Base-by-base conservation (phyloP, 805 yeast species). In the Komagataella pastoris region DNA sequence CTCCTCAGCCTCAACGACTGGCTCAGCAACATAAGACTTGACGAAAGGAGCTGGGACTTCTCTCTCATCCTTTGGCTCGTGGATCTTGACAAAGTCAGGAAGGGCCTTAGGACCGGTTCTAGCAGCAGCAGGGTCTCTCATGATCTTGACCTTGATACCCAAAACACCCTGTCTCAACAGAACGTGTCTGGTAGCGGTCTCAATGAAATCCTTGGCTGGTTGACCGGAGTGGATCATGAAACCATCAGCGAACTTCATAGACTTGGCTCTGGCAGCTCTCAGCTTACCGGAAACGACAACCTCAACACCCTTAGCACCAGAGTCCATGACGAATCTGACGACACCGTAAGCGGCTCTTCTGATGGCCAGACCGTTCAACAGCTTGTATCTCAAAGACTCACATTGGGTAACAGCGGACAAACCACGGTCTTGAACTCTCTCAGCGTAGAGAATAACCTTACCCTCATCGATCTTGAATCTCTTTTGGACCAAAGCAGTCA, bases 181-280 rank as follows among this genome's bases (percentile, higher is more conserved):
- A 68, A 91, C 98, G 91, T 93, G 98, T 80, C 99, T 90, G 74
- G 96, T 90, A 67, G 99, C 99, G 72, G 83, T 77, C 77, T 93
- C 99, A 72, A 93, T 93, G 85, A 93, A 93, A 73, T 93, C 99
- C 65, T 80, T 83, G 75, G 91, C 93, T 79, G 99, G 99, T 82
- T 93, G 99, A 88, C 99, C 99, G 70, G 97, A 89, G 93, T 93
- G 99, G 83, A 93, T 93, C 93, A 93, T 88, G 96, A 93, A 93
- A 83, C 99, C 99, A 74, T 91, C 98, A 73, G 93, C 85, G 85
- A 91, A 93, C 80, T 93, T 93, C 96, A 93, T 95, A 70, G 97
- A 84, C 87, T 93, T 93, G 69, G 99, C 99, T 83, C 99, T 89
- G 69, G 98, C 99, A 77, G 97, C 99, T 81, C 97, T 88, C 75